A percentile compares a stretch with the other conserved stretches of the same genome.
Evolutionary conservation across 1,284 basidiomycete genomes (phyloP).

Genomic region (Ceratobasidium sp.): DNA sequence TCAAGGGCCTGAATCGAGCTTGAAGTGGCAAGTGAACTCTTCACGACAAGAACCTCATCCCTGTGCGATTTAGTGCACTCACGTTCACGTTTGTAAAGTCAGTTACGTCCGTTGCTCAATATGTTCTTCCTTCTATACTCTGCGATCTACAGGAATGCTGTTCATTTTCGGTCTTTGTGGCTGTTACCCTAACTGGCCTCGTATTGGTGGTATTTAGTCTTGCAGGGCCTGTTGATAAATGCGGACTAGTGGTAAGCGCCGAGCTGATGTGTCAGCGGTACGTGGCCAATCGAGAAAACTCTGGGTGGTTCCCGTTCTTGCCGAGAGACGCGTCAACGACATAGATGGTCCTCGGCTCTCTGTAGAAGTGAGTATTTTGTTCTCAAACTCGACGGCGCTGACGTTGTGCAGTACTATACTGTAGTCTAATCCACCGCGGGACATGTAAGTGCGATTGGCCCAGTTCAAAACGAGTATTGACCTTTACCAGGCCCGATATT

Average conservation of each 20-base stretch:
- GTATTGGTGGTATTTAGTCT: too few species aligned
- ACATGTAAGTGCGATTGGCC: constrained; percentile 22
- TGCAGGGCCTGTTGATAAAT: too few species aligned
- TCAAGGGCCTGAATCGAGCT: too few species aligned
- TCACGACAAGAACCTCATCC: too few species aligned
- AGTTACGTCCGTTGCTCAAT: too few species aligned
- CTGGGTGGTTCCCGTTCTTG: background rate
- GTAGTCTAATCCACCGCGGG: constrained; percentile 23
- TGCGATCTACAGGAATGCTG: too few species aligned
- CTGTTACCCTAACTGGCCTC: too few species aligned
- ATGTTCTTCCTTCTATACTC: too few species aligned
- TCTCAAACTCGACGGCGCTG: background rate
- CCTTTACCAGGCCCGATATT: constrained; percentile 55
- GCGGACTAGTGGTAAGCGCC: constrained; percentile 49
- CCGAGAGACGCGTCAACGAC: constrained; percentile 7
- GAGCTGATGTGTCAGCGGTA: constrained; percentile 7
- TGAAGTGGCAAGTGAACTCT: too few species aligned
- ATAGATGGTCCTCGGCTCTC: constrained; percentile 33
- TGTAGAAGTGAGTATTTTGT: background rate
- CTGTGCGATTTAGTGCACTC: too few species aligned
- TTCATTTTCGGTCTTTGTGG: too few species aligned
- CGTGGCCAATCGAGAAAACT: constrained; percentile 36
- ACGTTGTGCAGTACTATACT: background rate
- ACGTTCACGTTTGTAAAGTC: too few species aligned
- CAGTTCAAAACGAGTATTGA: background rate